Evolutionary conservation across 306 rosid species (phyloP), one percentile per base, ranked within the genome.

Genomic region (Spatholobus suberectus): DNA sequence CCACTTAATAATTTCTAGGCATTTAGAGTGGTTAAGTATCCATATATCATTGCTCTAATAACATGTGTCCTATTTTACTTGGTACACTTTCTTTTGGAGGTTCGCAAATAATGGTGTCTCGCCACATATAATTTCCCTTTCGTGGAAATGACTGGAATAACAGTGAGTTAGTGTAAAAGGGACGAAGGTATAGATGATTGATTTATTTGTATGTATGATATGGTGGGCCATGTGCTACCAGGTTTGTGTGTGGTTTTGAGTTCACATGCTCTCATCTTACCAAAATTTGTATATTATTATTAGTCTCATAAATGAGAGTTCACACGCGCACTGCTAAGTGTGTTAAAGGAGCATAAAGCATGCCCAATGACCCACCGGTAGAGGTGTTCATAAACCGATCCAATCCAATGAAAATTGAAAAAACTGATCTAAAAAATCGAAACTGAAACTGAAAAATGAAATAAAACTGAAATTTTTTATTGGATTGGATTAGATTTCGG

Each of bases 171-270:
- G 37, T 24, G 66, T 3, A 18, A 24, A 5, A 37, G 47, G 47
- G 18, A 44, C 51, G 59, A 62, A 52, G 77, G 6, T 37, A 32
- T 23, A 15, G 62, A 43, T 43, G 77, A 65, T n/a, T 54, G 74
- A 55, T 26, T 61, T 72, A 18, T 23, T 38, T 37, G 41, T 59
- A 4, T 55, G 61, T 13, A 2, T 70, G 4, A 10, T 51, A 27
- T 78, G 81, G 86, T 65, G 87, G 88, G 71, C 70, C 84, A 75
- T 75, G 20, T 0, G 59, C 5, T 32, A 38, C 75, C 44, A 46
- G 82, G 79, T 70, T n/a, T 38, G 29, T 6, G 57, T 20, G 65
- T 8, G 40, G 8, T 8, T 37, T 18, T 29, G 49, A 12, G 61
- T 40, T 62, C 78, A 76, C 69, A 65, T 12, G 49, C 24, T n/a